Evolutionary conservation across 805 yeast species (phyloP), one percentile per base, ranked within the genome.

Genomic region (Debaryomyces maramus): DNA sequence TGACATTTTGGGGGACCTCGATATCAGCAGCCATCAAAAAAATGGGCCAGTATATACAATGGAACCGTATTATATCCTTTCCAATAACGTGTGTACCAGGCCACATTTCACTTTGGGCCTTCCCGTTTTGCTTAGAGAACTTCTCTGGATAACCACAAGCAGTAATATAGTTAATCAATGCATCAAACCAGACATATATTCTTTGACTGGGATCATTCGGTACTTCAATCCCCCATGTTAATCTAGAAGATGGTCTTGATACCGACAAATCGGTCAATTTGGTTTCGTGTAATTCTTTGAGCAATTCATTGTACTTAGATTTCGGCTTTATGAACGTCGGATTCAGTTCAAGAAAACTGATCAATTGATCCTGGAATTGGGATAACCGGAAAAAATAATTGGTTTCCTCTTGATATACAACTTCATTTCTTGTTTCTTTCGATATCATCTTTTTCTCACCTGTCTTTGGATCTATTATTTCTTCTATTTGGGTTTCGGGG

Each of bases 151-250:
- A 85, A 2, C 87, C 88, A 3, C 78, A 66, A 1, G 88, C 75
- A 1, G 97, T 86, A 4, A 88, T 39, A 55, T 93, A 93, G 60
- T 89, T 93, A 32, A 85, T 72, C 32, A 93, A 70, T 0, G 99
- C 99, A 65, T 93, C 99, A 44, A 93, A 83, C 99, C 99, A 93
- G 11, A 93, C 99, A 54, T 93, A 93, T 38, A 93, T 81, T 34
- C 76, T 83, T 56, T 91, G 98, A 0, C 81, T 53, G 0, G 73
- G 63, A 54, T 90, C 96, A 16, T 72, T 70, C 2, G 99, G 98
- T 2, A 91, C 97, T 5, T 77, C 77, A 18, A 93, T 83, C 0
- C 97, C 97, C 99, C 99, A 93, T 21, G 74, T 64, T 29, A 89
- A 70, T 43, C 99, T 70, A 7, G 81, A 65, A 0, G 80, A 56